Conservation (phyloP, 495 filamentous ascomycete species). For the Trichoderma orchidacearum region DNA sequence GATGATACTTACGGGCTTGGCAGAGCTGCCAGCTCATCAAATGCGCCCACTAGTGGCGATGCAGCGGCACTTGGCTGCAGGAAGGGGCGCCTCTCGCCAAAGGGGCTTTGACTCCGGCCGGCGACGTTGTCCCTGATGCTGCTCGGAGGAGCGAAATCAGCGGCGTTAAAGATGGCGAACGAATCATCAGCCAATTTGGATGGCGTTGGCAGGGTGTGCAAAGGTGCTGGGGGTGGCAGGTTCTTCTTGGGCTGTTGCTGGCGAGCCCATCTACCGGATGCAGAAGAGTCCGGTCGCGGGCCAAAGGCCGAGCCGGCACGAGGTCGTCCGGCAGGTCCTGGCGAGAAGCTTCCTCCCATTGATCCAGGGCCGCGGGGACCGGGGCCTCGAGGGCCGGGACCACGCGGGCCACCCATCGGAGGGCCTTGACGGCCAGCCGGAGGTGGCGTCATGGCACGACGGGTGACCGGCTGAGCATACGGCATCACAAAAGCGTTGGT, state of each 20-base stretch:
- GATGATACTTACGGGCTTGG: constrained; percentile 76
- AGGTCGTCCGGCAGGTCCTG: constrained; percentile 17
- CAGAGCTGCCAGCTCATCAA: constrained; percentile 71
- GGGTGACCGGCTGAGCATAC: constrained; percentile 68
- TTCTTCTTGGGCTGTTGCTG: constrained; percentile 41
- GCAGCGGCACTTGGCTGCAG: constrained; percentile 54
- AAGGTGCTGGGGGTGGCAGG: constrained; percentile 58
- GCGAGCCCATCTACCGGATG: constrained; percentile 26
- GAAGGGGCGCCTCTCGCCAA: constrained; percentile 63
- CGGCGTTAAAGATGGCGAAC: constrained; percentile 48
- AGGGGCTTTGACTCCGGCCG: constrained; percentile 69
- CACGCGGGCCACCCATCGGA: background rate
- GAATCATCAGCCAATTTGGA: constrained; percentile 76
- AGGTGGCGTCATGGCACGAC: constrained; percentile 95
- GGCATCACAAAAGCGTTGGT: constrained; percentile 63
- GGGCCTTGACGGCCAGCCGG: constrained; percentile 40
- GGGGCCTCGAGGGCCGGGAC: constrained; percentile 16
- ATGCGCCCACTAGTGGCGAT: constrained; percentile 65
- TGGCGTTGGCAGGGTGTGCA: constrained; percentile 71
- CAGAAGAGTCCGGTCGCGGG: constrained; percentile 52
- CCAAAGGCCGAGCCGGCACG: constrained; percentile 31
- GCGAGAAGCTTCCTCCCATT: background rate
- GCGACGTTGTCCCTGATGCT: constrained; percentile 51
- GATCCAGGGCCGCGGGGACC: constrained; percentile 13
- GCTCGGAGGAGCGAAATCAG: constrained; percentile 78